Base-by-base conservation (phyloP, 352 stramenopile genomes). In the Phytophthora pisi region DNA sequence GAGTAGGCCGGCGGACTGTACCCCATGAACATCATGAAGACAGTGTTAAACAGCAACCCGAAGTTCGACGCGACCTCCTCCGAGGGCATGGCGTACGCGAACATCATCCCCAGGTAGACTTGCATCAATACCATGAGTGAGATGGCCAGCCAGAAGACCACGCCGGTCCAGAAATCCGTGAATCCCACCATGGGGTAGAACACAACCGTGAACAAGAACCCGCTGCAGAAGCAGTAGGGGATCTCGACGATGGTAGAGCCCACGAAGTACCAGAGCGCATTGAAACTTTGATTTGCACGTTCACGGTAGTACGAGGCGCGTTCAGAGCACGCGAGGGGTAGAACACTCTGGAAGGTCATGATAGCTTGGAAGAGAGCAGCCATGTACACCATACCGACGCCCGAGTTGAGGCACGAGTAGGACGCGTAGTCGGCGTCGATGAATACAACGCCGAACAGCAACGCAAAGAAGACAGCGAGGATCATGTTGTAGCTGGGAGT, bases 231-330 rank as follows among this genome's bases (percentile, higher is more conserved):
- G 5, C 30, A 61, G 50, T 70, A 70, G 10, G 55, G 63, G 24
- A 91, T 82, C 79, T 98, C 93, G 11, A 67, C 57, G 42, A 75
- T 57, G 80, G 61, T 73, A 11, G 56, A 61, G 16, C 85, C 76
- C 10, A 94, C 49, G 30, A 75, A 78, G 55, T 97, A 89, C 51
- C 84, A 78, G 18, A 73, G 65, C 5, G 81, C 59, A 28, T 82
- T 74, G 66, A 97, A 98, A 68, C 93, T 96, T 53, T 88, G 62
- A 10, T 86, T 82, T 24, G 82, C 81, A 26, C 92, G 86, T 64
- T 98, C 90, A 9, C 90, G 74, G 80, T 97, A 97, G 64, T 68
- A 65, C 6, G 59, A 70, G 38, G 52, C 30, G 43, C 92, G 78
- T 51, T 97, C 89, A n/a, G 78, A 74, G 59, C 86, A 73, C 36